Base-by-base conservation (phyloP, 2,329 filamentous ascomycete species). In the Botrytis tulipae region DNA sequence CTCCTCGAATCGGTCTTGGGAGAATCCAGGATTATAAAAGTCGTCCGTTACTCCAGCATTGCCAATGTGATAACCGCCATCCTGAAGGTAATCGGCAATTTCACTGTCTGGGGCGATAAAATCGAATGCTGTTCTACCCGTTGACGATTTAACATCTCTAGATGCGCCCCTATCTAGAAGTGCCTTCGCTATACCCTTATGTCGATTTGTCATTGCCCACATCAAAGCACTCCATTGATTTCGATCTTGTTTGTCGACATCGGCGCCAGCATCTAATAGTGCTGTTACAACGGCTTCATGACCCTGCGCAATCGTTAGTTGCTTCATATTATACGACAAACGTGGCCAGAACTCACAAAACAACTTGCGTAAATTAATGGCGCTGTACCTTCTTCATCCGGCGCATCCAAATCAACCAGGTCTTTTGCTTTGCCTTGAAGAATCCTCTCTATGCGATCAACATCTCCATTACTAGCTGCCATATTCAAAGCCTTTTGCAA, bases 141-240 rank as follows among this genome's bases (percentile, higher is more conserved):
- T 95, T 0, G 94, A 96, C 1, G 96, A 98, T 82, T 97, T 97
- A 78, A 97, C 92, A 79, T 98, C 95, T 4, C 95, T 92, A n/a
- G 95, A 97, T 32, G 96, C 96, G 25, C 95, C 95, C 79, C 96
- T 93, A 81, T 99, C 95, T 48, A 99, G 88, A 25, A 99, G 85
- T 18, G 94, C 87, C 83, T 98, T 98, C 51, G 95, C 95, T 77
- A 99, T 99, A 66, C 91, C 91, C 83, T 98, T 98, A 83, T 99
- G 96, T 73, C 95, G 87, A 82, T 99, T 99, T 73, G 96, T 99
- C 93, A 98, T 98, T 68, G 96, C 95, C 96, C 96, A 99, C 95
- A 99, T 99, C 75, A 99, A 86, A 22, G 96, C 93, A 79, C 93
- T 98, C 96, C 96, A 99, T 80, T 97, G 92, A 81, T 98, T 98